Percentiles rank a stretch among this genome's conserved stretches.
Evolutionary conservation across 192 early-diverging fungal genomes (phyloP).

Genomic region (Coemansia sp.): DNA sequence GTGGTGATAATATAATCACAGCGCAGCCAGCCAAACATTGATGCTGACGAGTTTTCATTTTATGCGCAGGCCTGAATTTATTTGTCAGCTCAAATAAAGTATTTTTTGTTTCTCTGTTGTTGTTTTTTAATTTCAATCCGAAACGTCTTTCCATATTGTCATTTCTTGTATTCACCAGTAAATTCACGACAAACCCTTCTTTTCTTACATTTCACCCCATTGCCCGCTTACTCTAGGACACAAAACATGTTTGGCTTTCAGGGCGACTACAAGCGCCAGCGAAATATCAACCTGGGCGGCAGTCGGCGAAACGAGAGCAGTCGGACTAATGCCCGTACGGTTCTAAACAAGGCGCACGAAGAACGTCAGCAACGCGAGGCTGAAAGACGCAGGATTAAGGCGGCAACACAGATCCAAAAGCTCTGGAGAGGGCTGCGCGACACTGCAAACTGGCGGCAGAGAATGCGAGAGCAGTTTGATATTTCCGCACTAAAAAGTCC

Average conservation of each 20-base stretch:
- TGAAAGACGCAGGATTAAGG: slow-evolving; percentile 61
- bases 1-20: no score
- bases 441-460: slow-evolving; percentile 21
- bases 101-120: no score
- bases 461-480: slow-evolving; percentile 27
- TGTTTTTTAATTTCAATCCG: no score
- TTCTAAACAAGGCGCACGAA: slow-evolving; percentile 69
- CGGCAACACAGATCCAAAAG: slow-evolving; percentile 69
- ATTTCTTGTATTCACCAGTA: not conserved
- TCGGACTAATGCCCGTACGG: slow-evolving; percentile 42
- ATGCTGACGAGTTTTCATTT: no score
- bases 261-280: slow-evolving; percentile 73
- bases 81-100: no score
- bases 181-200: not conserved
- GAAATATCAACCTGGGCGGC: slow-evolving; percentile 84
- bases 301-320: slow-evolving; percentile 65
- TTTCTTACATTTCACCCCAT: not conserved
- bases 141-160: not conserved
- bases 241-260: slow-evolving; percentile 67
- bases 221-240: not conserved
- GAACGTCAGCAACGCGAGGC: slow-evolving; percentile 71
- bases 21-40: no score
- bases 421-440: slow-evolving; percentile 22
- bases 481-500: slow-evolving; percentile 3
- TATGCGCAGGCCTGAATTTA: no score